Conservation (phyloP, 208 protist species). For the Naegleria gruberi region DNA sequence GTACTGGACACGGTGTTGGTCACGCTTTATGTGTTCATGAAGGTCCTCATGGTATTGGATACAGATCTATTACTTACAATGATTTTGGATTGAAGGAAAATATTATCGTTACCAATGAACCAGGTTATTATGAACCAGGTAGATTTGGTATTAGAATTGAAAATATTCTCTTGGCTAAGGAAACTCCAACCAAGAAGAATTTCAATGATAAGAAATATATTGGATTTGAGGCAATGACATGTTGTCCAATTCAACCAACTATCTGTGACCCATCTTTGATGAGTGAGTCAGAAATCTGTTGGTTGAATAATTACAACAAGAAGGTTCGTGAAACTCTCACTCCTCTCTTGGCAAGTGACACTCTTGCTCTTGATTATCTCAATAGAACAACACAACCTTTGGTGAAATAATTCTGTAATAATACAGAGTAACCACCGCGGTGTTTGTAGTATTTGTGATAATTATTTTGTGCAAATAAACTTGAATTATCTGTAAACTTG, state of each 20-base stretch:
- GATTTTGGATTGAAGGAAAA: slow-evolving; percentile 51
- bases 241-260: slow-evolving; percentile 72
- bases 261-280: slow-evolving; percentile 70
- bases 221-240: slow-evolving; percentile 66
- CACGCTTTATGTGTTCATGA: slow-evolving; percentile 93
- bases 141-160: slow-evolving; percentile 93
- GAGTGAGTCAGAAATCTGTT: slow-evolving; percentile 50
- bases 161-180: slow-evolving; percentile 18
- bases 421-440: no score
- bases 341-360: not conserved
- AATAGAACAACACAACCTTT: not conserved
- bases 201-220: slow-evolving; percentile 50
- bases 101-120: slow-evolving; percentile 76
- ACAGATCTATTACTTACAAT: slow-evolving; percentile 42
- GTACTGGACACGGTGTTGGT: slow-evolving; percentile 92
- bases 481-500: no score
- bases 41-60: slow-evolving; percentile 67
- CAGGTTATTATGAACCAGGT: slow-evolving; percentile 94
- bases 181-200: slow-evolving; percentile 36
- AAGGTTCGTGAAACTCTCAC: slow-evolving; percentile 21
- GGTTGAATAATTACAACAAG: slow-evolving; percentile 46
- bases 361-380: slow-evolving; percentile 25
- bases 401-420: no score
- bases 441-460: no score
- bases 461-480: no score